Evolutionary conservation across 192 early-diverging fungal species (phyloP).

Genomic region (Chytriomyces hyalinus): DNA sequence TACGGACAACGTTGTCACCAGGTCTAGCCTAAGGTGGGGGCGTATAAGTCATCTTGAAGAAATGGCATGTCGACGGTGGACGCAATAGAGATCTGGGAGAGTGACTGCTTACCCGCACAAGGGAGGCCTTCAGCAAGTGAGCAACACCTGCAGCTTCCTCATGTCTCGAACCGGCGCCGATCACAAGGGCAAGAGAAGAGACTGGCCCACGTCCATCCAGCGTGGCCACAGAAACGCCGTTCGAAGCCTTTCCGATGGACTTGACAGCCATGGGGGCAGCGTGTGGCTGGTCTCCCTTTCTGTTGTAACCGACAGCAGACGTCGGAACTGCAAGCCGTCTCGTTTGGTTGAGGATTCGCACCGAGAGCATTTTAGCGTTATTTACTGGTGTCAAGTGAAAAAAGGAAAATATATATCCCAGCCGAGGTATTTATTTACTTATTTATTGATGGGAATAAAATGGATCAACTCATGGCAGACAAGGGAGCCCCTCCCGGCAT

Average conservation of each 20-base stretch:
- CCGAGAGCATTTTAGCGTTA: no score
- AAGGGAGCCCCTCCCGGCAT: no score
- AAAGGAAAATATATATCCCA: no score
- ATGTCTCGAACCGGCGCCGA: conserved; percentile 85
- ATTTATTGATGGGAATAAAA: no score
- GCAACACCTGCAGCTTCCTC: conserved; percentile 87
- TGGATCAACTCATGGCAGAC: no score
- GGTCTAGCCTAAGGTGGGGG: conserved; percentile 67
- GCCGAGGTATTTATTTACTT: no score
- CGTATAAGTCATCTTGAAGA: neutral
- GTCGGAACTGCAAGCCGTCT: conserved; percentile 33
- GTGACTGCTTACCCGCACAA: conserved; percentile 75
- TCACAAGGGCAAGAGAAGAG: conserved; percentile 80
- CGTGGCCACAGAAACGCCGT: conserved; percentile 63
- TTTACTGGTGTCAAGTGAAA: no score
- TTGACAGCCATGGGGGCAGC: conserved; percentile 44
- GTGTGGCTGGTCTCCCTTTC: conserved; percentile 53
- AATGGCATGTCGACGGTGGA: neutral
- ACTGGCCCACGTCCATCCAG: conserved; percentile 72
- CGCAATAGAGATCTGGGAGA: neutral
- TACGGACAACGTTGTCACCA: conserved; percentile 82
- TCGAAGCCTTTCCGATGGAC: conserved; percentile 36
- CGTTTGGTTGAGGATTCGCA: no score
- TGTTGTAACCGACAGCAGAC: conserved; percentile 42
- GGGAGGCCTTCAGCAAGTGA: conserved; percentile 88